These are phyloP conservation scores for Exophiala sp. DNA, from an alignment of 2,329 filamentous ascomycete species.

Conservation along the genomic window DNA sequence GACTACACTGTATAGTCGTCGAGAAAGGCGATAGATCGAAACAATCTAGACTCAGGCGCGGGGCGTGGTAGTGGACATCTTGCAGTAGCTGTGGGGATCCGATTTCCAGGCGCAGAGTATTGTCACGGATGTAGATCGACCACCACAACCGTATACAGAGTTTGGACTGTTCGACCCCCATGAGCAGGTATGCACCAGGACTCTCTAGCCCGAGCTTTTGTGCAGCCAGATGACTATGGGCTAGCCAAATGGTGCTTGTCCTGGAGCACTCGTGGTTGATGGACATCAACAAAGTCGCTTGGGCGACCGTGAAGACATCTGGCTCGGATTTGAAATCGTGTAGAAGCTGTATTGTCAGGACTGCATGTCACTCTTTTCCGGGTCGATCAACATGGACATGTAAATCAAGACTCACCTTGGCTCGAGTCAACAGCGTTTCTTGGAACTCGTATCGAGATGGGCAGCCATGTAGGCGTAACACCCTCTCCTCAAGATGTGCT, in stretches of 20 bases:
- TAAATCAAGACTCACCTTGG: background rate
- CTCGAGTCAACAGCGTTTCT: constrained; percentile 82
- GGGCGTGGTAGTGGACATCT: constrained; percentile 87
- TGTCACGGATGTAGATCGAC: constrained; percentile 92
- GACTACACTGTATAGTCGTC: background rate
- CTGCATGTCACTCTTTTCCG: too few species aligned
- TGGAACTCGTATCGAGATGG: constrained; percentile 72
- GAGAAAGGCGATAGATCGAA: constrained; percentile 72
- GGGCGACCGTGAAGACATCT: constrained; percentile 81
- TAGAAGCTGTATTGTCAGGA: constrained; percentile 55
- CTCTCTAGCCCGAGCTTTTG: constrained; percentile 85
- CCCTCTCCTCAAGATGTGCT: constrained; percentile 76
- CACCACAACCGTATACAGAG: constrained; percentile 96
- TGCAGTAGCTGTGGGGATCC: constrained; percentile 85
- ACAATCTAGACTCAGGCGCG: constrained; percentile 77
- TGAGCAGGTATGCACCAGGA: constrained; percentile 65
- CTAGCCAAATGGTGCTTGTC: constrained; percentile 46
- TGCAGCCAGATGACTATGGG: constrained; percentile 50
- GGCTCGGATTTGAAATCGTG: constrained; percentile 94
- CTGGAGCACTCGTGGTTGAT: constrained; percentile 91
- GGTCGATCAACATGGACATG: too few species aligned
- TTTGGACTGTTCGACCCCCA: constrained; percentile 68
- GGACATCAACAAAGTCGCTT: constrained; percentile 89
- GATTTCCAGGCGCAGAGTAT: constrained; percentile 88
- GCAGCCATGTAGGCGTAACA: constrained; percentile 72